These are phyloP conservation scores for Cymbopogon citratus DNA, from an alignment of 176 grass and related monocot genomes.

Conservation along the genomic window DNA sequence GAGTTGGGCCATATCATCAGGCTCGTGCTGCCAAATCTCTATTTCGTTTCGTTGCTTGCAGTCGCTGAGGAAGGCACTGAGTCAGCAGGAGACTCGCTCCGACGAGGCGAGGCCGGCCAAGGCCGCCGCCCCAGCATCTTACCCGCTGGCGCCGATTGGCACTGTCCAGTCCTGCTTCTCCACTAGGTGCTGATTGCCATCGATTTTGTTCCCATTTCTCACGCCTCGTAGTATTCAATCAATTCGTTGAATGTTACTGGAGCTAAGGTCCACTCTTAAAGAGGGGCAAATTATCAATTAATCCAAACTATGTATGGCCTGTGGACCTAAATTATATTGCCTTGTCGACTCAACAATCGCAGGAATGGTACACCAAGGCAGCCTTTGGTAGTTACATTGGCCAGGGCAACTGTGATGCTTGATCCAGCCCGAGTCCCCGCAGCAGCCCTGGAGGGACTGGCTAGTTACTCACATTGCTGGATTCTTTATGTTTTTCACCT, in stretches of 20 bases:
- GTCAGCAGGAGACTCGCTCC: slow-evolving; percentile 19
- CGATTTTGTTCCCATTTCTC: background rate
- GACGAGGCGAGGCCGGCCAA: slow-evolving; percentile 17
- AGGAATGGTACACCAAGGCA: slow-evolving; percentile 96
- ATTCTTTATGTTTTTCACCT: slow-evolving; percentile 93
- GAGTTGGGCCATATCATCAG: background rate
- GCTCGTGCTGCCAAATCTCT: background rate
- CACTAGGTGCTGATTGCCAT: slow-evolving; percentile 53
- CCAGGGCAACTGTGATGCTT: slow-evolving; percentile 63
- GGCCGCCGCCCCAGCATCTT: background rate
- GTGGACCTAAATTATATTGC: background rate
- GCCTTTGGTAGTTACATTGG: slow-evolving; percentile 77
- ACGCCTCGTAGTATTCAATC: background rate
- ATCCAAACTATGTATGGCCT: background rate
- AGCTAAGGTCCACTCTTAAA: background rate
- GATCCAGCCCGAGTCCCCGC: slow-evolving; percentile 50
- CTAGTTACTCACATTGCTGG: slow-evolving; percentile 88
- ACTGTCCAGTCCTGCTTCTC: slow-evolving; percentile 78
- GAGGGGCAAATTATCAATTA: background rate
- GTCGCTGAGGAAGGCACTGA: slow-evolving; percentile 59
- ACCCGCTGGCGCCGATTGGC: slow-evolving; percentile 70
- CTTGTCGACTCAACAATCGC: background rate
- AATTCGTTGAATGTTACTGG: background rate
- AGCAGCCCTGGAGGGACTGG: slow-evolving; percentile 73
- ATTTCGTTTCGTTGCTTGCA: slow-evolving; percentile 19